Evolutionary conservation across 139 green algal species (phyloP).

Genomic region (Deuterostichococcus epilithicus): DNA sequence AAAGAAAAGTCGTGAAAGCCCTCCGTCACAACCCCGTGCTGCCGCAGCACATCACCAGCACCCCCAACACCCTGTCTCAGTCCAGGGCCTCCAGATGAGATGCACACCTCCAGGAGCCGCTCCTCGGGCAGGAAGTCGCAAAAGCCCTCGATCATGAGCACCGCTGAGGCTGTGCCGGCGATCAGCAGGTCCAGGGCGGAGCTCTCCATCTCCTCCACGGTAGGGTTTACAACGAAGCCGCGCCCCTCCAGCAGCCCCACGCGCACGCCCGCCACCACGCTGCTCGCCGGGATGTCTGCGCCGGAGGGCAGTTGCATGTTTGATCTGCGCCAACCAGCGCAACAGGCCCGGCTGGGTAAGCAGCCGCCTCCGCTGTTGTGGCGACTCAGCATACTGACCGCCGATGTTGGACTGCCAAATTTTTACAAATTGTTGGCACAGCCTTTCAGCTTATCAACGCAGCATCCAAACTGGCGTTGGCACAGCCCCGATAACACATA

Average conservation of each 20-base stretch:
- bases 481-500: not conserved
- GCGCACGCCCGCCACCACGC: constrained; percentile 82
- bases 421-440: too few relatives aligned
- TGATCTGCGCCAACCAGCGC: not conserved
- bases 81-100: too few relatives aligned
- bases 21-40: too few relatives aligned
- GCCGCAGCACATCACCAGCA: constrained; percentile 2
- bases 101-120: constrained; percentile 74
- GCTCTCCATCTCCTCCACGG: constrained; percentile 52
- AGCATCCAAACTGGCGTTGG: too few relatives aligned
- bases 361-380: too few relatives aligned
- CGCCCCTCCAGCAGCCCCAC: constrained; percentile 65
- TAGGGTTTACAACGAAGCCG: constrained; percentile 84
- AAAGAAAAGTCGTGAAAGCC: too few relatives aligned
- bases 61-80: not conserved
- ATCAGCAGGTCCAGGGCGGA: constrained; percentile 83
- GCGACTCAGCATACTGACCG: too few relatives aligned
- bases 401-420: too few relatives aligned
- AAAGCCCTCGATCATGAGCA: constrained; percentile 99
- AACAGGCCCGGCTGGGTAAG: too few relatives aligned
- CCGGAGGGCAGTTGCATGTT: not conserved
- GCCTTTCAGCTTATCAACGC: too few relatives aligned
- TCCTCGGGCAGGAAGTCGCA: constrained; percentile 91
- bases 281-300: constrained; percentile 75
- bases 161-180: constrained; percentile 82